These are phyloP conservation scores for Epichloe festucae DNA, from an alignment of 2,329 filamentous ascomycete species.

Conservation along the genomic window DNA sequence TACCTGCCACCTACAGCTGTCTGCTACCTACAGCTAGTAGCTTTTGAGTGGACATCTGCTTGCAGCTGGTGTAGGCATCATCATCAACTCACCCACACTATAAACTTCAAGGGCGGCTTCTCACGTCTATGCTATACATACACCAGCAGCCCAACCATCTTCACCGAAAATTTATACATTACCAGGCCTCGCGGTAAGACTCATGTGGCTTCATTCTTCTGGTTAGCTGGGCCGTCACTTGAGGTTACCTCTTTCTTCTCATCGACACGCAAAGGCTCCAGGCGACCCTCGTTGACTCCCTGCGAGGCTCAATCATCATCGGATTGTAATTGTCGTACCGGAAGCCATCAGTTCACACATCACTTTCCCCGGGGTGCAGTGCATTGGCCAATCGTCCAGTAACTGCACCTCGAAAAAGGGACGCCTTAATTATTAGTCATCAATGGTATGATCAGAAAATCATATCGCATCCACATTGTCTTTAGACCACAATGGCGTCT, in stretches of 20 bases:
- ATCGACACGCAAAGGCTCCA: not conserved
- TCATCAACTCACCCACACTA: not conserved
- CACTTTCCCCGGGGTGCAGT: slow-evolving; percentile 7
- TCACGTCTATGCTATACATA: not conserved
- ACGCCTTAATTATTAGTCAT: not conserved
- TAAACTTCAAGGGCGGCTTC: not conserved
- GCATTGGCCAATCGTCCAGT: slow-evolving; percentile 6
- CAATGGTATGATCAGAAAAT: slow-evolving; percentile 4
- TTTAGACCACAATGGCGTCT: slow-evolving; percentile 7
- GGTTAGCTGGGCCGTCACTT: no score
- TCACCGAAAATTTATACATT: not conserved
- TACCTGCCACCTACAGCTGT: not conserved
- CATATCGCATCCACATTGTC: slow-evolving; percentile 12
- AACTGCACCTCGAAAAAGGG: slow-evolving; percentile 9
- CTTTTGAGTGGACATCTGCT: not conserved
- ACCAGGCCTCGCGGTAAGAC: not conserved
- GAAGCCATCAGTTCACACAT: not conserved
- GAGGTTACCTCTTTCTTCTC: no score
- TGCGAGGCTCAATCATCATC: not conserved
- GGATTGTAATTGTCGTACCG: not conserved
- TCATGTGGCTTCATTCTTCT: not conserved
- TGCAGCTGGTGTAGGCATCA: not conserved
- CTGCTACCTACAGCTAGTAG: not conserved
- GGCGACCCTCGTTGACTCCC: not conserved
- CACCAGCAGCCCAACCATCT: not conserved